Evolutionary conservation across 192 early-diverging fungal species (phyloP).

Genomic region (Linnemannia hyalina): DNA sequence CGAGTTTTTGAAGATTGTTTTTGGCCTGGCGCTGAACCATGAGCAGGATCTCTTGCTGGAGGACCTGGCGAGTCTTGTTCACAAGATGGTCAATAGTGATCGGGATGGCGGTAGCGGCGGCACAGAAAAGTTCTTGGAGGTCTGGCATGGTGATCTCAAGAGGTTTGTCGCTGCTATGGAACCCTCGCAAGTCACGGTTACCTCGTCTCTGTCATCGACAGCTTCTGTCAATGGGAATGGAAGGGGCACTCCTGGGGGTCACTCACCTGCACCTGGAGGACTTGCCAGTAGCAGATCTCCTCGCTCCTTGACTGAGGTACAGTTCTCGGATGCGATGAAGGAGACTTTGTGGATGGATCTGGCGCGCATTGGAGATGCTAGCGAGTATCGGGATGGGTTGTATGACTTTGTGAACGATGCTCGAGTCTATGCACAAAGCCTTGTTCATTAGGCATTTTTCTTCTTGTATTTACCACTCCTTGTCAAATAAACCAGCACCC

Average conservation of each 20-base stretch:
- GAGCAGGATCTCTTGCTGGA: conserved; percentile 46
- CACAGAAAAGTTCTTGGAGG: conserved; percentile 18
- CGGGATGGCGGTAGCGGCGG: not conserved
- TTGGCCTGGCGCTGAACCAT: conserved; percentile 29
- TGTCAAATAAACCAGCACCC: not conserved
- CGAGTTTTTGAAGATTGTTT: conserved; percentile 44
- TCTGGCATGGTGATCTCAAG: conserved; percentile 49
- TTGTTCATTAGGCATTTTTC: not conserved
- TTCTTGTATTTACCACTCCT: not conserved
- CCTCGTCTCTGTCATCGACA: not conserved
- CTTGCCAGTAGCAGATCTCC: not conserved
- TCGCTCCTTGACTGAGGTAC: not conserved
- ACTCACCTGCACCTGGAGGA: conserved; percentile 1
- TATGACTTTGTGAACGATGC: conserved; percentile 55
- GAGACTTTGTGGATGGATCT: conserved; percentile 42
- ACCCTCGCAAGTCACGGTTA: conserved; percentile 20
- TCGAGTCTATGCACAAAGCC: conserved; percentile 44
- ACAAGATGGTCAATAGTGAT: conserved; percentile 31
- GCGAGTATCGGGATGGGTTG: conserved; percentile 34
- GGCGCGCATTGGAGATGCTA: conserved; percentile 27
- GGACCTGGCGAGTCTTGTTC: conserved; percentile 37
- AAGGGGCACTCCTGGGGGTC: not conserved
- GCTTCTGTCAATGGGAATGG: not conserved
- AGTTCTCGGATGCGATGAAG: conserved; percentile 34
- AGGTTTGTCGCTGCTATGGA: conserved; percentile 31